Conservation (phyloP, 352 stramenopile species). For the Phytophthora pseudosyringae region DNA sequence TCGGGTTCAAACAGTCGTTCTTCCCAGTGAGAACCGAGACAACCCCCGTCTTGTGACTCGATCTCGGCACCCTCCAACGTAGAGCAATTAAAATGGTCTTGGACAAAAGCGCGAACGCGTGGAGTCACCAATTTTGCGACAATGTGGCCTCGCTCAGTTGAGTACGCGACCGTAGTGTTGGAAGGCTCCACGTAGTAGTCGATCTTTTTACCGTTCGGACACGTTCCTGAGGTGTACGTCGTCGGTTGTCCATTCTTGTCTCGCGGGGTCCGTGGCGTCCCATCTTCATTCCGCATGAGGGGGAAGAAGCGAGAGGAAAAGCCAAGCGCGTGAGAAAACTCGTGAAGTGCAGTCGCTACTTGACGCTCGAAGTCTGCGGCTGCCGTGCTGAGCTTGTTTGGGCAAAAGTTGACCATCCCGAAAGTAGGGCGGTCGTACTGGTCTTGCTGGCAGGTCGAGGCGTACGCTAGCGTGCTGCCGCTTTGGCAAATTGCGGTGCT, state of each 20-base stretch:
- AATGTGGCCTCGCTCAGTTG: slow-evolving; percentile 47
- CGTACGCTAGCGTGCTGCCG: slow-evolving; percentile 64
- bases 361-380: slow-evolving; percentile 58
- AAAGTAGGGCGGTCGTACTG: slow-evolving; percentile 84
- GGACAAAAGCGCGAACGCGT: slow-evolving; percentile 51
- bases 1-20: slow-evolving; percentile 78
- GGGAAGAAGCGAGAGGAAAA: slow-evolving; percentile 76
- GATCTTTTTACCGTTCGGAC: slow-evolving; percentile 58
- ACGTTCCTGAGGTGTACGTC: slow-evolving; percentile 33
- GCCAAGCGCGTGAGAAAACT: slow-evolving; percentile 76
- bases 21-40: slow-evolving; percentile 80
- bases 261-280: slow-evolving; percentile 60
- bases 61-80: slow-evolving; percentile 65
- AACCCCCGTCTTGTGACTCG: slow-evolving; percentile 76
- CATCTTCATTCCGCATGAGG: slow-evolving; percentile 70
- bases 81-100: slow-evolving; percentile 67
- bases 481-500: slow-evolving; percentile 49
- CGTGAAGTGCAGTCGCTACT: slow-evolving; percentile 70
- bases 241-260: slow-evolving; percentile 49
- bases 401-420: slow-evolving; percentile 86
- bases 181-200: slow-evolving; percentile 44
- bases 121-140: slow-evolving; percentile 73
- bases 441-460: slow-evolving; percentile 78
- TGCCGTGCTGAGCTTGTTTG: slow-evolving; percentile 46
- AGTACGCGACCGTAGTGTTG: slow-evolving; percentile 55